These are phyloP conservation scores for Fomitopsis schrenkii DNA, from an alignment of 1,284 basidiomycete species.

Conservation along the genomic window DNA sequence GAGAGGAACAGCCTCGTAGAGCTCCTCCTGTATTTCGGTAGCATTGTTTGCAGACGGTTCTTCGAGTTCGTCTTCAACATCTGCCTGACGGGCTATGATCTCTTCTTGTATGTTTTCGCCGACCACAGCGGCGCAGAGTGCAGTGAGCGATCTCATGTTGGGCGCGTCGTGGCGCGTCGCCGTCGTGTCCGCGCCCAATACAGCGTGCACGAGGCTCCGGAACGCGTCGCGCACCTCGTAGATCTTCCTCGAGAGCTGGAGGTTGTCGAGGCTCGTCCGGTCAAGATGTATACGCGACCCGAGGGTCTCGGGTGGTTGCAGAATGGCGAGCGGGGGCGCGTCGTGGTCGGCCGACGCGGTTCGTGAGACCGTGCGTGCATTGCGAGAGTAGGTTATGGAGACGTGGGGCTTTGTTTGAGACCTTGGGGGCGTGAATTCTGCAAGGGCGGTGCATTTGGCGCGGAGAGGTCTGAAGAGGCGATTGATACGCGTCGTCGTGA, in stretches of 20 bases:
- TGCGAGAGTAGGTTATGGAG: conserved; percentile 23
- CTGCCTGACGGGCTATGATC: conserved; percentile 17
- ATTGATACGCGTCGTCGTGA: conserved; percentile 43
- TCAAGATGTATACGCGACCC: conserved; percentile 33
- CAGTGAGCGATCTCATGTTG: conserved; percentile 32
- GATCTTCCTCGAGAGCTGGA: conserved; percentile 44
- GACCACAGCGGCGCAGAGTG: conserved; percentile 44
- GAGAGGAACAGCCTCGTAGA: conserved; percentile 48
- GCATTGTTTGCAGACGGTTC: conserved; percentile 24
- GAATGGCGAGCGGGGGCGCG: conserved; percentile 33
- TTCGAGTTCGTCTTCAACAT: conserved; percentile 23
- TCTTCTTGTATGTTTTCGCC: conserved; percentile 42
- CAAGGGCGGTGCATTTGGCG: conserved; percentile 43
- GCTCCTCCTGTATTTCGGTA: conserved; percentile 31
- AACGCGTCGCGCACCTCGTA: conserved; percentile 52
- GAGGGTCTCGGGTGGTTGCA: conserved; percentile 34
- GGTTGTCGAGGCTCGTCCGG: conserved; percentile 29
- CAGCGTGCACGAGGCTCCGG: conserved; percentile 39
- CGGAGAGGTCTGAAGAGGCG: conserved; percentile 52
- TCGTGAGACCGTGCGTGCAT: neutral
- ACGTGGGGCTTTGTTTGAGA: conserved; percentile 13
- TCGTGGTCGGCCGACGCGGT: conserved; percentile 12
- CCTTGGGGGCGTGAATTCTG: conserved; percentile 19
- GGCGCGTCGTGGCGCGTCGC: neutral
- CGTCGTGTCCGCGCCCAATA: conserved; percentile 16